These are phyloP conservation scores for Salix exigua DNA, from an alignment of 345 rosid genomes.

Conservation along the genomic window DNA sequence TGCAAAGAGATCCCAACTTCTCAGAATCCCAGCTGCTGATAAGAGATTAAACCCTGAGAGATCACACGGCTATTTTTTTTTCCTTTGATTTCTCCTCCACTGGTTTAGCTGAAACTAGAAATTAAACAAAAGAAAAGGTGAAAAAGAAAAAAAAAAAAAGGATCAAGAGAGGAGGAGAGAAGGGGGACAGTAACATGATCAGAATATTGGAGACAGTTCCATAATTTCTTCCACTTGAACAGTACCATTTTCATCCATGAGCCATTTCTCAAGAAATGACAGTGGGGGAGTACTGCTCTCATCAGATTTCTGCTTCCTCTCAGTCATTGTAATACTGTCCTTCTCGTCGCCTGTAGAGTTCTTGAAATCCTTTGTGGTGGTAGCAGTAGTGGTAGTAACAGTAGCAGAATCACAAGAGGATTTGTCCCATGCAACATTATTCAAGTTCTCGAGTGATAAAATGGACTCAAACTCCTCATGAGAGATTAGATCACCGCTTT, in stretches of 20 bases:
- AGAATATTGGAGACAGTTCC: constrained; percentile 39
- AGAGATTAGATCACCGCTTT: constrained; percentile 36
- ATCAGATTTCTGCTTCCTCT: constrained; percentile 29
- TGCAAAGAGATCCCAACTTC: constrained; percentile 30
- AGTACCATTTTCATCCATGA: constrained; percentile 59
- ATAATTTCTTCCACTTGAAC: constrained; percentile 24
- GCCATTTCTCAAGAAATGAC: constrained; percentile 93
- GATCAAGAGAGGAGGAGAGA: background rate
- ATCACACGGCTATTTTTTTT: constrained; percentile 4
- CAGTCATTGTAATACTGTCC: background rate
- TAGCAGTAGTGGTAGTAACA: background rate
- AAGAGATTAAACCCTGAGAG: background rate
- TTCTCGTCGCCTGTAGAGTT: constrained; percentile 19
- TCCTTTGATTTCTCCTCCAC: background rate
- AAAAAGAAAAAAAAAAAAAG: background rate
- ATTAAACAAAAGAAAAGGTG: constrained; percentile 12
- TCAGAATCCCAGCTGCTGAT: constrained; percentile 26
- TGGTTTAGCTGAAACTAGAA: background rate
- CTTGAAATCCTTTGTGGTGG: constrained; percentile 22
- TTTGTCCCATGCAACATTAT: constrained; percentile 43
- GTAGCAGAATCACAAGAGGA: constrained; percentile 18
- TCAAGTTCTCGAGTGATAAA: constrained; percentile 51
- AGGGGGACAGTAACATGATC: constrained; percentile 2
- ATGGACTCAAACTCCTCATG: constrained; percentile 56
- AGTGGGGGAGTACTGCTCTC: constrained; percentile 49